A percentile compares a stretch with the other conserved stretches of the same genome.
These are phyloP conservation scores for Vigna radiata DNA, from an alignment of 306 rosid genomes.

Conservation along the genomic window DNA sequence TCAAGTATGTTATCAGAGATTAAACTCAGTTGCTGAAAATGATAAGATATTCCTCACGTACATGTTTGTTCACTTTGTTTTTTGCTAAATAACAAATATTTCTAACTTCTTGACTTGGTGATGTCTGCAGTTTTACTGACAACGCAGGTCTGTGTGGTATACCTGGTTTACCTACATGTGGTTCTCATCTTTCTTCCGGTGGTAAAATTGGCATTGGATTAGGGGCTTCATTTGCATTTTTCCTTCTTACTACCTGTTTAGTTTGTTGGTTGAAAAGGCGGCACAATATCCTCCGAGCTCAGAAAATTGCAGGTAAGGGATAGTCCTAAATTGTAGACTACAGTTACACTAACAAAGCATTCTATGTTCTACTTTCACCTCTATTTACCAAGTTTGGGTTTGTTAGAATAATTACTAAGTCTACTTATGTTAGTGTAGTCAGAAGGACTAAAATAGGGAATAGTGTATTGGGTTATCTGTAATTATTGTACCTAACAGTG, in stretches of 20 bases:
- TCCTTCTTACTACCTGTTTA: slow-evolving; percentile 54
- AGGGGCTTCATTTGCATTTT: slow-evolving; percentile 50
- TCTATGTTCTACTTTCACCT: slow-evolving; percentile 4
- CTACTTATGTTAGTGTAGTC: no score
- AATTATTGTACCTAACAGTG: no score
- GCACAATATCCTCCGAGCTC: slow-evolving; percentile 70
- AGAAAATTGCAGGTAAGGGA: slow-evolving; percentile 72
- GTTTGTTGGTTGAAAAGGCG: slow-evolving; percentile 79
- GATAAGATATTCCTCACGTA: not conserved
- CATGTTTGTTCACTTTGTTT: slow-evolving; percentile 12
- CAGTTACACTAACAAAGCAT: not conserved
- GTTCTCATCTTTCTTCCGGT: slow-evolving; percentile 64
- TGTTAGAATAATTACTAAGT: no score
- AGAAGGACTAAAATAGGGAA: no score
- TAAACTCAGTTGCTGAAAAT: slow-evolving; percentile 1
- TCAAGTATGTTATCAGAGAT: slow-evolving; percentile 65
- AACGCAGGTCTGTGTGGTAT: slow-evolving; percentile 81
- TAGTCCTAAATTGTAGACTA: not conserved
- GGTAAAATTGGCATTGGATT: slow-evolving; percentile 68
- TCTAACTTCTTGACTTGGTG: slow-evolving; percentile 16
- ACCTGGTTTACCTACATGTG: slow-evolving; percentile 75
- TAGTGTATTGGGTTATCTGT: no score
- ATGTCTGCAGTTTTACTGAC: slow-evolving; percentile 75
- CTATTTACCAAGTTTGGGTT: not conserved
- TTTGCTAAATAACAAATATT: not conserved